These are phyloP conservation scores for Dothideomycetidae sp. DNA, from an alignment of 2,329 filamentous ascomycete species.

Conservation along the genomic window DNA sequence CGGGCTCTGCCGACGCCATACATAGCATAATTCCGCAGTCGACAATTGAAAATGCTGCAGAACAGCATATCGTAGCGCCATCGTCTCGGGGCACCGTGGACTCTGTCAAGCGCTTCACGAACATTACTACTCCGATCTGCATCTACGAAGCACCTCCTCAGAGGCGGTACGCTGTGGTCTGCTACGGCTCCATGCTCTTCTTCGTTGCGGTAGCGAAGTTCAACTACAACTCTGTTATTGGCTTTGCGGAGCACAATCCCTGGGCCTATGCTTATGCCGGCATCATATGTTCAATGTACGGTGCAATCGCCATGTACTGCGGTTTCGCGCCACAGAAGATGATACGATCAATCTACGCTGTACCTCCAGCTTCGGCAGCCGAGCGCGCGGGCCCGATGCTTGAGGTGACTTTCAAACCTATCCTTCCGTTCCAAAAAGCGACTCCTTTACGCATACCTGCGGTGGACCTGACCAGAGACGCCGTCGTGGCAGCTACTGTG, in stretches of 20 bases:
- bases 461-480: constrained; percentile 3
- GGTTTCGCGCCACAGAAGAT: constrained; percentile 6
- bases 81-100: no score
- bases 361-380: constrained; percentile 1
- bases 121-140: constrained; percentile 1
- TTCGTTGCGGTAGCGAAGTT: constrained; percentile 5
- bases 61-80: no score
- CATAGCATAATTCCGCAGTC: no score
- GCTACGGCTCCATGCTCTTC: constrained; percentile 3
- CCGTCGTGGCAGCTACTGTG: neutral
- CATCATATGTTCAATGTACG: constrained; percentile 1
- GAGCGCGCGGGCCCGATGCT: constrained; percentile 1
- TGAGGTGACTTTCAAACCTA: constrained; percentile 5
- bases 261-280: constrained; percentile 1
- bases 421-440: constrained; percentile 1
- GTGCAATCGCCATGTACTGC: constrained; percentile 2
- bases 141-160: constrained; percentile 9
- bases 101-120: neutral
- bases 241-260: constrained; percentile 4
- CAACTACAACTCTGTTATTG: constrained; percentile 3
- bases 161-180: constrained; percentile 1
- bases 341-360: constrained; percentile 6
- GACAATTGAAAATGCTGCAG: no score
- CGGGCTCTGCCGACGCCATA: no score
- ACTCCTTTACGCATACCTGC: neutral